phyloP scores from a whole-genome alignment of 768 basidiomycete genomes.

The Hericium alpestre region DNA sequence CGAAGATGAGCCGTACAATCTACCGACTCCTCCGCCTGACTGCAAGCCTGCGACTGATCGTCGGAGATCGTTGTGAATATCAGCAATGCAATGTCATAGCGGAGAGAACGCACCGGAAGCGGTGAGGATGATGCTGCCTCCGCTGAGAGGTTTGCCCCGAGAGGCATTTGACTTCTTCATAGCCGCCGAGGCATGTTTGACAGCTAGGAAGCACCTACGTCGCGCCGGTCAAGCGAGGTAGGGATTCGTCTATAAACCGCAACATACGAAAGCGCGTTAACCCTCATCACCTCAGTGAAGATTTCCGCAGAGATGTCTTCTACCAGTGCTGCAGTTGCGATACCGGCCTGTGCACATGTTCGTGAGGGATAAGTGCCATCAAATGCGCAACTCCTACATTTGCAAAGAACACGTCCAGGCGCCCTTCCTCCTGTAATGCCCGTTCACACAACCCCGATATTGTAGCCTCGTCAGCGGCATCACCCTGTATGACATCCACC shows the following conservation, averaged over 20 bases:
- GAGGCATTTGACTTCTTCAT: constrained; percentile 63
- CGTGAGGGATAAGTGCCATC: neutral
- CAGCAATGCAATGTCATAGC: neutral
- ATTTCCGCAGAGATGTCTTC: constrained; percentile 46
- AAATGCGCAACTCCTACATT: constrained; percentile 44
- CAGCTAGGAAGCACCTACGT: constrained; percentile 74
- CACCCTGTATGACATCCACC: constrained; percentile 71
- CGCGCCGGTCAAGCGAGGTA: neutral
- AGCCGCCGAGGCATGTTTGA: constrained; percentile 76
- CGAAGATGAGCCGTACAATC: constrained; percentile 49
- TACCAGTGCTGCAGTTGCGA: constrained; percentile 35
- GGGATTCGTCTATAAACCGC: too few species aligned
- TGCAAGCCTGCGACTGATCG: constrained; percentile 66
- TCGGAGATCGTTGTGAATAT: neutral
- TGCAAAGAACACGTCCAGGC: constrained; percentile 89
- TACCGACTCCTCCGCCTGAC: constrained; percentile 68
- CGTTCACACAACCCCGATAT: constrained; percentile 60
- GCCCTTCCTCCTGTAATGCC: constrained; percentile 72
- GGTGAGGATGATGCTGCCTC: constrained; percentile 82
- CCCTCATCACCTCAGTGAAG: constrained; percentile 68
- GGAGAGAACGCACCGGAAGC: constrained; percentile 52
- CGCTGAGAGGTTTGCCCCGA: constrained; percentile 54
- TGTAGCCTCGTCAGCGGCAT: constrained; percentile 70
- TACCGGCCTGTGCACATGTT: constrained; percentile 46
- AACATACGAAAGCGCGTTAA: constrained; percentile 59